Percentiles rank a stretch among this genome's conserved stretches.
Evolutionary conservation across 345 rosid genomes (phyloP).

Genomic region (Schrenkiella parvula): DNA sequence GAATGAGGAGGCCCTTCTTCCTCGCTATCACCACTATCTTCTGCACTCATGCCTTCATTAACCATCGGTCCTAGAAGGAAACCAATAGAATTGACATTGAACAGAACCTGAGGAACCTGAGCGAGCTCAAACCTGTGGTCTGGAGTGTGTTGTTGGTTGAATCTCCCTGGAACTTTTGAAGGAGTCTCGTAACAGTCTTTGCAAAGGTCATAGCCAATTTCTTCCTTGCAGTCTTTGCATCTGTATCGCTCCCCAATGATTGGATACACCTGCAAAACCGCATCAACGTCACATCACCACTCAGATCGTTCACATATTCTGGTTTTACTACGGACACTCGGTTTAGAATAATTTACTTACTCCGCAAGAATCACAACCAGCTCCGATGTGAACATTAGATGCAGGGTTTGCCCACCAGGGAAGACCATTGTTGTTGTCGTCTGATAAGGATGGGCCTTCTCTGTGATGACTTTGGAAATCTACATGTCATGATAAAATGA

Average conservation of each 20-base stretch:
- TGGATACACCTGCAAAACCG: constrained; percentile 51
- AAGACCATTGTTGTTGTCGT: background rate
- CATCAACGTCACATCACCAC: background rate
- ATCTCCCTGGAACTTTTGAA: constrained; percentile 69
- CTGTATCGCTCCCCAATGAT: constrained; percentile 70
- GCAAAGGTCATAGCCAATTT: constrained; percentile 78
- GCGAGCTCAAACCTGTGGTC: constrained; percentile 55
- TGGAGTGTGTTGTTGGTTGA: constrained; percentile 85
- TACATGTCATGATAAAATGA: constrained; percentile 8
- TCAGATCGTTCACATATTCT: background rate
- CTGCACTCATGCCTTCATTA: background rate
- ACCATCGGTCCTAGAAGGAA: constrained; percentile 3
- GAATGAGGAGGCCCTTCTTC: background rate
- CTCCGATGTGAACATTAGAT: constrained; percentile 31
- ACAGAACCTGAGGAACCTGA: background rate
- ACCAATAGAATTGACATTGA: background rate
- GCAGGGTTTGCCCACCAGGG: constrained; percentile 29
- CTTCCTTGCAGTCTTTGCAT: constrained; percentile 64
- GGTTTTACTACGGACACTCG: background rate
- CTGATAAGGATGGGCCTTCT: constrained; percentile 15
- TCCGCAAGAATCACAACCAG: constrained; percentile 82
- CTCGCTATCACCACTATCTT: constrained; percentile 19
- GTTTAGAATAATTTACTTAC: constrained; percentile 17
- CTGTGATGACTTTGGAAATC: constrained; percentile 35
- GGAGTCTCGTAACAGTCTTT: constrained; percentile 62